Conservation (phyloP, 2,329 filamentous ascomycete genomes). For the Neonectria magnoliae region DNA sequence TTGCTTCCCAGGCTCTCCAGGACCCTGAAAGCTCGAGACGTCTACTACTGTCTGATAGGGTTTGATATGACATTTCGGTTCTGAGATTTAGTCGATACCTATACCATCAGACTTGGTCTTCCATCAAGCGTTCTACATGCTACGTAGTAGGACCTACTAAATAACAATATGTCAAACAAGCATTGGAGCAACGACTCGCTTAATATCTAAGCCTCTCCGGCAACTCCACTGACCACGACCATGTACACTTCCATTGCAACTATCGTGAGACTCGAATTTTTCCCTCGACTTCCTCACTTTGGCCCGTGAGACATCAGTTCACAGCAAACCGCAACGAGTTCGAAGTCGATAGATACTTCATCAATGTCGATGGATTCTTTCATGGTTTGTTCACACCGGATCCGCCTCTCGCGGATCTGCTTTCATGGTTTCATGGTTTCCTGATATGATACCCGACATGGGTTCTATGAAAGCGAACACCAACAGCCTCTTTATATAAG, state of each 20-base stretch:
- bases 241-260: too few species aligned
- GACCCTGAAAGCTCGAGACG: neutral
- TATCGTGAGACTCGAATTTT: neutral
- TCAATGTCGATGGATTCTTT: neutral
- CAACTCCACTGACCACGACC: too few species aligned
- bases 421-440: neutral
- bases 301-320: neutral
- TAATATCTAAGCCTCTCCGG: too few species aligned
- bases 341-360: neutral
- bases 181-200: too few species aligned
- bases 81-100: neutral
- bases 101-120: too few species aligned
- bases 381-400: neutral
- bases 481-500: too few species aligned
- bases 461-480: too few species aligned
- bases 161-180: too few species aligned
- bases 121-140: too few species aligned
- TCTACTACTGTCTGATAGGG: neutral
- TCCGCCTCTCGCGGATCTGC: neutral
- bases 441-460: neutral
- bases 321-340: neutral
- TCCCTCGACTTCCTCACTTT: neutral
- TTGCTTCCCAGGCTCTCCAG: conserved; percentile 5
- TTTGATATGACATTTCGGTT: neutral
- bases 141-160: too few species aligned